Evolutionary conservation across 1,284 basidiomycete genomes (phyloP), one percentile per base, ranked within the genome.

Genomic region (Mycocalia duriaeana): DNA sequence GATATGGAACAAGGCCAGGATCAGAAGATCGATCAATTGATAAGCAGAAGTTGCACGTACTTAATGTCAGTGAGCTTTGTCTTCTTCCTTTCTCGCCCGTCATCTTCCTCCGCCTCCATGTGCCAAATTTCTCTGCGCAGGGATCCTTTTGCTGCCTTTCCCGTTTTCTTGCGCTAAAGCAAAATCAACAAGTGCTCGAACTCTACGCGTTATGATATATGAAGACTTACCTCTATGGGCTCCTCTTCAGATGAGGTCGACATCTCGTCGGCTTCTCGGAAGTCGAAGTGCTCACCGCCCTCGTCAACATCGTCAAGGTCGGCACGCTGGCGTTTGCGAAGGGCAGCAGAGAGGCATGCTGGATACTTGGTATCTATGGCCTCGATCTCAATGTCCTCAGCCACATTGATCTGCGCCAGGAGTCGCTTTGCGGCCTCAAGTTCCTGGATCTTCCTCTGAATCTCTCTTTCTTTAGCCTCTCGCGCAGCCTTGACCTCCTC

Each of bases 261-360:
- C 37, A 47, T 46, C 4, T 44, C 50, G 25, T 49, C 48, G 7
- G 45, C 50, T 19, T 50, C 45, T 14, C 25, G 13, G 28, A 52
- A 54, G 34, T 54, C 47, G 25, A 51, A 49, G 3, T 16, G 40
- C 34, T 38, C 42, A 5, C 26, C 45, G 20, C 47, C 50, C 46
- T 14, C n/a, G 19, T 31, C 26, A 35, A 38, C 38, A 25, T 16
- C 47, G 18, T 50, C 42, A 47, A 28, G 8, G 11, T 45, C 44
- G 23, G 18, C 36, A 45, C 39, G 26, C 36, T 26, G n/a, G 16
- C 18, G 36, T 42, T 39, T 47, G 3, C 35, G 46, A 8, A 46
- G 24, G 28, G 40, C 50, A 16, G 42, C 47, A 20, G 50, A 53
- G 25, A 53, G 50, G 25, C 42, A 37, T 25, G 20, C 20, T 39